Base-by-base conservation (phyloP, 2,329 filamentous ascomycete genomes). In the Fusarium acutatum region DNA sequence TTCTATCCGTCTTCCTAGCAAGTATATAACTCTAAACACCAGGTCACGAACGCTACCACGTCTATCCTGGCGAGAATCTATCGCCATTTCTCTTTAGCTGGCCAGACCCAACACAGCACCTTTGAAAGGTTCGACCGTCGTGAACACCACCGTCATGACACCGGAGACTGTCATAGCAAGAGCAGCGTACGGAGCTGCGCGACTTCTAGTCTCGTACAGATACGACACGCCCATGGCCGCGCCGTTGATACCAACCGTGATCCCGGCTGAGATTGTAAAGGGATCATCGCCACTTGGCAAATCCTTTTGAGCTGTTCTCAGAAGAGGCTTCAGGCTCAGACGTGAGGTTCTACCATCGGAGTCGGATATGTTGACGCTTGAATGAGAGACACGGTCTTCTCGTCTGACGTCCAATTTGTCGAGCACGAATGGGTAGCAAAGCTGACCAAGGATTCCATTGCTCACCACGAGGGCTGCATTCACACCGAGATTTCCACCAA, bases 221-320 rank as follows among this genome's bases (percentile, higher is more conserved):
- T 88, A 87, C 1, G 88, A 84, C 1, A 88, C 88, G 6, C 88
- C 88, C 87, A 90, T 89, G 7, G 88, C 88, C 1, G 88, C 88
- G 3, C 87, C 87, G 71, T 90, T 90, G 80, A 90, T 85, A 7
- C 88, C 88, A 54, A 89, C 83, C 0, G 87, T 83, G 40, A 88
- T 83, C 40, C 88, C 88, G 0, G 85, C 81, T 2, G 87, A 87
- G 5, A 89, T 83, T 0, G 82, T 85, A 5, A 78, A 64, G 1
- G 84, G 59, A 18, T 70, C 78, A 60, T 83, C 81, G 24, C 80
- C 79, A 32, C 60, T 70, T 17, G 64, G 47, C 26, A 75, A 38
- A n/a, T 64, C 57, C 32, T 50, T 62, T 17, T 63, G 69, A n/a
- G 65, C 65, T 56, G 61, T 53, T 22, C 59, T 71, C 5, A 74